Evolutionary conservation across 2,329 filamentous ascomycete species (phyloP), one percentile per base, ranked within the genome.

Genomic region (Beauveria bassiana): DNA sequence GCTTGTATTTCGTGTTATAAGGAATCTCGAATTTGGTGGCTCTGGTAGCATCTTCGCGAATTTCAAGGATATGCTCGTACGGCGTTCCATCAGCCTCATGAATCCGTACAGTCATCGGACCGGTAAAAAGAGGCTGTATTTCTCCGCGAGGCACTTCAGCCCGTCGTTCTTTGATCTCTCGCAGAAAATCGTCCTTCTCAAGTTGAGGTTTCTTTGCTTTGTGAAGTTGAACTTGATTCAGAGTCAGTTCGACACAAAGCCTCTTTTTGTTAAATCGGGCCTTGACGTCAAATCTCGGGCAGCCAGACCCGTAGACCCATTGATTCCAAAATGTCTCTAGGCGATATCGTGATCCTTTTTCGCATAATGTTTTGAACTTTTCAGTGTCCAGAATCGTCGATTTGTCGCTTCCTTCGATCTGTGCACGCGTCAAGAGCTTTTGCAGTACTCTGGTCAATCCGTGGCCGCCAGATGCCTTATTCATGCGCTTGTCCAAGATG

Each of bases 1-100:
- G 87, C 77, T 98, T 99, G 77, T 99, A 99, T 72, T 99, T 99
- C 0, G 95, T 99, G 69, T 98, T 98, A 76, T 99, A 99, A 0
- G 93, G 93, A 64, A 99, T 97, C 64, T 97, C 93, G 63, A 98
- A 90, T 71, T 90, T 95, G 26, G 81, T 81, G 1, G 78, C 78
- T 67, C 89, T 91, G 2, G 89, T 90, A 16, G 86, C 84, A 31
- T 88, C 87, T 67, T 97, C 92, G 63, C 92, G 92, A 71, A 99
- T 96, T 69, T 97, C 91, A 38, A 98, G 88, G 65, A 97, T 97
- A 71, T 99, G 95, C 72, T 99, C 95, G 70, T 99, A 99, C 2
- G 95, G 95, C 0, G 95, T 98, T 10, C 95, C 95, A 70, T 99
- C 96, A 26, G 95, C 95, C 77, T 99, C 95, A 75, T 99, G 95